Evolutionary conservation across 2,329 filamentous ascomycete genomes (phyloP), one percentile per base, ranked within the genome.

Genomic region (Xylariaceae sp.): DNA sequence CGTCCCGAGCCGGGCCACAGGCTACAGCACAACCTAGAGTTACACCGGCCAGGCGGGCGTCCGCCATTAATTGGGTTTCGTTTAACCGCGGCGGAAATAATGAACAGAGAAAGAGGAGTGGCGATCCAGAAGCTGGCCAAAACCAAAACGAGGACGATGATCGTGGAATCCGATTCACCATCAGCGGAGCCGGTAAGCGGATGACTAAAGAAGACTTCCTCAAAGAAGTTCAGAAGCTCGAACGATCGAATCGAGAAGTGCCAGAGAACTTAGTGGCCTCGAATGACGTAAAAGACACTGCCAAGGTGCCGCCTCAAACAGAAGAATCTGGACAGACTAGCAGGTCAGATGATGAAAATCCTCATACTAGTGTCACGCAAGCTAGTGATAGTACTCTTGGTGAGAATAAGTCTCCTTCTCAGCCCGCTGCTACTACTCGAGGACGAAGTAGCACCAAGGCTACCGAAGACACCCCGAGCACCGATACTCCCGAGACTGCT

Each of bases 131-230:
- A 5, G 71, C 74, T 5, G 74, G 76, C 3, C 75, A 81, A 14
- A 74, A 77, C 11, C 69, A 76, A 3, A 76, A 82, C n/a, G 81
- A 82, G 2, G 80, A 83, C 2, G 89, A 93, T 56, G 90, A 93
- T 63, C 82, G 84, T 12, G 80, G 86, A 53, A 87, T 94, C 53
- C 84, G 90, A 12, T 94, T 93, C 73, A 92, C 87, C 1, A 89
- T 94, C 61, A 85, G 83, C 40, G 86, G 87, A 29, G 84, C 87
- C n/a, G 89, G 89, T 5, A 80, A 82, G 60, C 85, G 90, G 44
- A 88, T 95, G 84, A 92, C 83, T 60, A 93, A 93, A 74, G 85
- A 88, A 4, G 89, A 92, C 68, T 94, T 95, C 69, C 86, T 95
- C 59, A 79, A 82, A 43, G 86, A 91, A 69, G 87, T 95, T 68